phyloP scores from a whole-genome alignment of 148 eudicot species.

The Vaccinium macrocarpon region DNA sequence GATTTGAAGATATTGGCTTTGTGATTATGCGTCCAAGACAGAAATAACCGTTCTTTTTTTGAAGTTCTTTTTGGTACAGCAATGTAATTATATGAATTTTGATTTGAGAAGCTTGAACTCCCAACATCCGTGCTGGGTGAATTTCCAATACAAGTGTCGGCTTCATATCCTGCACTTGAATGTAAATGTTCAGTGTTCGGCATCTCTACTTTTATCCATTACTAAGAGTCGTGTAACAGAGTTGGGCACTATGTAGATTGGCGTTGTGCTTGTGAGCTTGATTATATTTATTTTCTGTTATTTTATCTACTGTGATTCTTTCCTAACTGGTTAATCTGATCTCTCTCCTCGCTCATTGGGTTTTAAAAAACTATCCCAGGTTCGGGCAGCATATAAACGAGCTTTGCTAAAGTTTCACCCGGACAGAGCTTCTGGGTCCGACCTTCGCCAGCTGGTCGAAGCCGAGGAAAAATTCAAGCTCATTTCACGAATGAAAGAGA shows the following conservation, averaged over 20 bases:
- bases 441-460: constrained; percentile 79
- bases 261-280: not conserved
- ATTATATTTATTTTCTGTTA: not conserved
- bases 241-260: not conserved
- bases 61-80: not conserved
- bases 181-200: not conserved
- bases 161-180: not conserved
- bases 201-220: not conserved
- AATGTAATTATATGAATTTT: not conserved
- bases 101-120: constrained; percentile 4
- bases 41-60: not conserved
- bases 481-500: constrained; percentile 83
- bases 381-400: constrained; percentile 75
- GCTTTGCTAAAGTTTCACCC: constrained; percentile 86
- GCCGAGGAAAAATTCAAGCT: constrained; percentile 97
- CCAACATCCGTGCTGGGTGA: not conserved
- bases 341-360: not conserved
- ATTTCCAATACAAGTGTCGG: not conserved
- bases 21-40: not conserved
- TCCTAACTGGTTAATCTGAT: not conserved
- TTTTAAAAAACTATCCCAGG: constrained; percentile 37
- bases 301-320: not conserved
- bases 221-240: not conserved
- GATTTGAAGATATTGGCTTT: not conserved
- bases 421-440: constrained; percentile 64